Conservation (phyloP, 1,284 basidiomycete genomes). For the Ustilago sp. region DNA sequence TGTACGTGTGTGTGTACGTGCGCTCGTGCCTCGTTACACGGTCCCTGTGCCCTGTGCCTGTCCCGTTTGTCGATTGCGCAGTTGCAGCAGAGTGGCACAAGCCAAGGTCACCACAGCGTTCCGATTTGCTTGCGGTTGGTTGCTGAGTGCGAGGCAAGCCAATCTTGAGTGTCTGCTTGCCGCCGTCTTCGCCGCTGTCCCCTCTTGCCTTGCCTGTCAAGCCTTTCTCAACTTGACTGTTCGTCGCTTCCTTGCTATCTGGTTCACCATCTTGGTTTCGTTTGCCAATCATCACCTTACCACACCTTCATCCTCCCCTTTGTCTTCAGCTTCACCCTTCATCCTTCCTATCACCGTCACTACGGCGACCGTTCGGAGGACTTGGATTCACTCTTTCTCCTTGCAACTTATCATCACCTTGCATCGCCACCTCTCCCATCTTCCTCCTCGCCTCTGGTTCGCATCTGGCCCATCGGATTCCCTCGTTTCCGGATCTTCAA, state of each 20-base stretch:
- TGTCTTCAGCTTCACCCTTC: background rate
- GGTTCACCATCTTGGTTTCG: background rate
- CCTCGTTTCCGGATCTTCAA: background rate
- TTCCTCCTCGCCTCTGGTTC: background rate
- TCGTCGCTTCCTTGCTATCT: background rate
- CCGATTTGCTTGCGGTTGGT: background rate
- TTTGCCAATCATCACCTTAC: background rate
- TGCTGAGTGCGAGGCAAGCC: background rate
- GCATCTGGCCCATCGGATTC: no score
- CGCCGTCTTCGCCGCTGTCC: slow-evolving; percentile 1
- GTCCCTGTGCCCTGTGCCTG: slow-evolving; percentile 4
- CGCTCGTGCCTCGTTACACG: background rate
- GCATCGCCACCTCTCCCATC: background rate
- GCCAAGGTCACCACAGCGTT: background rate
- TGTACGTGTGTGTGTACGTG: background rate
- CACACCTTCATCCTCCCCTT: background rate
- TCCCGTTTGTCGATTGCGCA: slow-evolving; percentile 1
- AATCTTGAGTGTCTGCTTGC: background rate
- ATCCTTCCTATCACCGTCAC: background rate
- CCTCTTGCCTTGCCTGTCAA: background rate
- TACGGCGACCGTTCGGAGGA: background rate
- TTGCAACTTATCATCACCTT: background rate
- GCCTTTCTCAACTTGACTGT: background rate
- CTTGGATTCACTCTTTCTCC: background rate
- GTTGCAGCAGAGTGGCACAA: background rate